Base-by-base conservation (phyloP, 2,329 filamentous ascomycete genomes). In the Xylariaceae sp. region DNA sequence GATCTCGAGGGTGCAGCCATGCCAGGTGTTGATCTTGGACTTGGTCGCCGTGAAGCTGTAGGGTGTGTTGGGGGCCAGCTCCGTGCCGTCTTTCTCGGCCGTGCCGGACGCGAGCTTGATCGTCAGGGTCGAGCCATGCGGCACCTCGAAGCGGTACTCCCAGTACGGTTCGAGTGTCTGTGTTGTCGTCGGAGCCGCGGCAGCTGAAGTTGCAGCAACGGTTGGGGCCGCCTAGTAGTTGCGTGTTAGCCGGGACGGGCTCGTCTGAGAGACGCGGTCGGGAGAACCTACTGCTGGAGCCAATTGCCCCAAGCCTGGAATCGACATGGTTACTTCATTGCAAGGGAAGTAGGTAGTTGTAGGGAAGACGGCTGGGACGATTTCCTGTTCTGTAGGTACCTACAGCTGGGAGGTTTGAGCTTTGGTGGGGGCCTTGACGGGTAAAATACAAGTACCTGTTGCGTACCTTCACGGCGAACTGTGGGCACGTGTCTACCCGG, bases 1-100 rank as follows among this genome's bases (percentile, higher is more conserved):
- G 60, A 97, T 80, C 73, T 97, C 90, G 62, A 99, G 77, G 56
- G 86, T 86, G 75, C 92, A 97, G 68, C 94, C 93, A 70, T 93
- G 86, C 88, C 91, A 96, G 54, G 92, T 96, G 73, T 90, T 90
- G 69, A 99, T 88, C 62, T 93, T 92, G 59, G 89, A 89, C 77
- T 95, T 95, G 66, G 83, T 84, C 58, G 90, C 89, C 51, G 83
- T 82, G 74, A 99, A 93, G 37, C 81, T 87, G 77, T 97, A 97
- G 8, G 84, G 81, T 55, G 88, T 88, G 58, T 88, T 88, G 8
- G 84, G 82, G 9, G 92, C 92, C 49, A 99, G 88, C 76, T 99
- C 94, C 57, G 93, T 92, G 71, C 94, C 94, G 72, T 97, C 96
- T 70, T 96, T 86, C 74, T 99, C 94, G 53, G 93, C 94, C 1